phyloP scores from a whole-genome alignment of 352 stramenopile genomes.

The Phytopythium litorale region DNA sequence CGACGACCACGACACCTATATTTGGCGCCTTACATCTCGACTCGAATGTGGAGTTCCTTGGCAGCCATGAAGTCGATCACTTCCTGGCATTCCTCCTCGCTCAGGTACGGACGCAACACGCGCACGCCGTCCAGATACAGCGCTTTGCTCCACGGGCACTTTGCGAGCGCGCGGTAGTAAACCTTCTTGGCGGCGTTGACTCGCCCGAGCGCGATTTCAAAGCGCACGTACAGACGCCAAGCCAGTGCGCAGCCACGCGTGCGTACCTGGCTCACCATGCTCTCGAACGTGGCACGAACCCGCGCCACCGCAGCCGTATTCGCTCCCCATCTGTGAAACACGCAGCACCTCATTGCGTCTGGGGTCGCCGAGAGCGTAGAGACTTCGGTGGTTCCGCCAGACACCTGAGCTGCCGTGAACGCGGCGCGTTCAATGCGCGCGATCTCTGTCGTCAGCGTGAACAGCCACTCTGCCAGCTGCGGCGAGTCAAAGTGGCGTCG shows the following conservation, averaged over 20 bases:
- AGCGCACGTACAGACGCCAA: constrained; percentile 76
- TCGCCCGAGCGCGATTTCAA: constrained; percentile 68
- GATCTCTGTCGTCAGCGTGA: constrained; percentile 66
- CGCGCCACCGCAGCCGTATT: constrained; percentile 50
- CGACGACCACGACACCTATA: not conserved
- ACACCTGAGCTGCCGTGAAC: constrained; percentile 4
- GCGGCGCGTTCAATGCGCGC: constrained; percentile 42
- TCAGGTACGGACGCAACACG: constrained; percentile 65
- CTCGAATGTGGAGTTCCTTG: constrained; percentile 70
- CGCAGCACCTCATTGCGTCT: constrained; percentile 35
- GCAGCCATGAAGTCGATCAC: constrained; percentile 60
- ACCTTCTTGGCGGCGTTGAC: constrained; percentile 66
- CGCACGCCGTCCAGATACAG: constrained; percentile 67
- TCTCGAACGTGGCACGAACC: constrained; percentile 59
- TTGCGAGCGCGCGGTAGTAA: constrained; percentile 66
- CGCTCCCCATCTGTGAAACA: constrained; percentile 62
- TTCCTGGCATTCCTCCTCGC: constrained; percentile 50
- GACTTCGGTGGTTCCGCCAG: not conserved
- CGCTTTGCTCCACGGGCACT: constrained; percentile 75
- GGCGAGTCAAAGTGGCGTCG: constrained; percentile 63
- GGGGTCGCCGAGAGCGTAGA: not conserved
- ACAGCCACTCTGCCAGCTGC: constrained; percentile 65
- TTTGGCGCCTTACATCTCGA: constrained; percentile 20
- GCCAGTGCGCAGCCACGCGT: constrained; percentile 52
- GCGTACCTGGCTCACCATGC: constrained; percentile 47